Evolutionary conservation across 441 rosid species (phyloP), one percentile per base, ranked within the genome.

Genomic region (Eruca vesicaria): DNA sequence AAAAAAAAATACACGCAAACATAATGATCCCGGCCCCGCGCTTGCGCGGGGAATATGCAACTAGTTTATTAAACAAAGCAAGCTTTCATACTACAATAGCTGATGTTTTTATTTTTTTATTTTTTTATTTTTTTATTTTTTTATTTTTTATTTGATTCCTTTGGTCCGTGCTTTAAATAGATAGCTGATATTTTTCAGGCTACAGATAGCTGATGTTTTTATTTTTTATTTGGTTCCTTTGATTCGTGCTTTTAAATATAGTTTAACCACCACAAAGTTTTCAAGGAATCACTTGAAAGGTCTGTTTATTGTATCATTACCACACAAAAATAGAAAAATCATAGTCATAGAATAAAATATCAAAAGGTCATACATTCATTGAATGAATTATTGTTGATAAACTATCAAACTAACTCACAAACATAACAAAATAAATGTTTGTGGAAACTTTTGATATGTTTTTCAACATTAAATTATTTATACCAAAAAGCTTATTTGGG

Each of bases 401-500:
- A 55, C 23, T 15, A 31, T 50, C 41, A 56, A 63, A 70, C 71
- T 64, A 77, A 50, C 70, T 57, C 80, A 71, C 75, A 71, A 70
- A 76, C 67, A 59, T 32, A 21, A 66, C 20, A 8, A 18, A 50
- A 50, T 2, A 56, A 33, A 32, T 63, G 75, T 70, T 76, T 70
- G 71, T 56, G 71, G 15, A 69, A 55, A 43, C 67, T 70, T 76
- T 70, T 63, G 55, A 58, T 31, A 12, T 41, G 57, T 20, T 50
- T 18, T 50, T 19, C 15, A 7, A 26, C 29, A 68, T 8, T 2
- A 45, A 28, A 9, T 50, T 1, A 2, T 53, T 19, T 7, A 41
- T 41, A 63, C 66, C 21, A 69, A 70, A 76, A 69, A 69, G 41
- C 61, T 64, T 35, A 63, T 71, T 62, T 74, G 48, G 65, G 57